A percentile compares a stretch with the other conserved stretches of the same genome.
These are phyloP conservation scores for Nigrospora sphaerica DNA, from an alignment of 2,329 filamentous ascomycete genomes.

Conservation along the genomic window DNA sequence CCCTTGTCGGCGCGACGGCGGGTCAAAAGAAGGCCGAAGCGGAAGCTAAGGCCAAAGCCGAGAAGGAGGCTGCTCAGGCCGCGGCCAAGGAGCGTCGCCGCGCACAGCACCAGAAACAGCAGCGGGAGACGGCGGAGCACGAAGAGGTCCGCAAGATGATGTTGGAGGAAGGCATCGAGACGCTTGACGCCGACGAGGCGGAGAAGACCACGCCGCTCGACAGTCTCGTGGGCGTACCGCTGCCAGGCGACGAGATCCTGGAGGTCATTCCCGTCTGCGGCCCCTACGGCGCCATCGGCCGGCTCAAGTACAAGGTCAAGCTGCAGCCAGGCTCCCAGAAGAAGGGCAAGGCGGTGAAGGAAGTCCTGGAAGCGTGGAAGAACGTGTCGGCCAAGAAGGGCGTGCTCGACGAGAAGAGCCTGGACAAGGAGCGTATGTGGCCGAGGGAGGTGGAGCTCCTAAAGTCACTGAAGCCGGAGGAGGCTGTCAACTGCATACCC, in stretches of 20 bases:
- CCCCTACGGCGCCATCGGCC: constrained; percentile 55
- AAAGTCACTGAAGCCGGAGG: constrained; percentile 71
- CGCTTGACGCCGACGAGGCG: constrained; percentile 52
- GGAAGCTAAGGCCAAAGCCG: constrained; percentile 59
- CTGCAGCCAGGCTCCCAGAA: constrained; percentile 84
- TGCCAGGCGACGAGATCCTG: constrained; percentile 76
- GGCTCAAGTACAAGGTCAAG: constrained; percentile 91
- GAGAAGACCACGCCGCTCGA: constrained; percentile 54
- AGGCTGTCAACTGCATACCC: constrained; percentile 73
- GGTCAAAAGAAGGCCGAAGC: constrained; percentile 62
- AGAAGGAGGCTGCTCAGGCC: constrained; percentile 64
- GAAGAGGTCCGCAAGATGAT: constrained; percentile 61
- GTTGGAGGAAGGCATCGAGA: constrained; percentile 52
- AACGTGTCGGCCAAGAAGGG: constrained; percentile 52
- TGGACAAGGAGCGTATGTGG: constrained; percentile 71
- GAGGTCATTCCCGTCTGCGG: constrained; percentile 58
- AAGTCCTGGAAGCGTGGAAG: constrained; percentile 80
- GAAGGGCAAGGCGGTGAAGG: constrained; percentile 90
- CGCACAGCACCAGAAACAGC: constrained; percentile 71
- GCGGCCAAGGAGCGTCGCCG: constrained; percentile 68
- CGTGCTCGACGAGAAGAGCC: constrained; percentile 51
- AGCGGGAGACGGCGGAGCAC: constrained; percentile 68
- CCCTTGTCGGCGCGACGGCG: constrained; percentile 71
- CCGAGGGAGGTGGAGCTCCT: constrained; percentile 81
- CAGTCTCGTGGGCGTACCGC: constrained; percentile 67